Evolutionary conservation across 2,329 filamentous ascomycete species (phyloP).

Genomic region (Fusarium armeniacum): DNA sequence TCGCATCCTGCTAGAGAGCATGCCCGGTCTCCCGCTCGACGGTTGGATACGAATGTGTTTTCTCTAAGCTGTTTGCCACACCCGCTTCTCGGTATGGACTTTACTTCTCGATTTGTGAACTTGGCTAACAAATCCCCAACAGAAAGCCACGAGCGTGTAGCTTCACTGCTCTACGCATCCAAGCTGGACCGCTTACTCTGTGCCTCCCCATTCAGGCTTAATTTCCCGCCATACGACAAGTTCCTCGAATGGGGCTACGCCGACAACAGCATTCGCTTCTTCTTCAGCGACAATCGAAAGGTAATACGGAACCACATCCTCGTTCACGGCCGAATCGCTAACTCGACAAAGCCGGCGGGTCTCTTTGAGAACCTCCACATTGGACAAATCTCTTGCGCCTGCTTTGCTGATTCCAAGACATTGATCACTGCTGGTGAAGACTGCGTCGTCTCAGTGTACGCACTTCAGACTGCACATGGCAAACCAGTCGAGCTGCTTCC

Average conservation of each 20-base stretch:
- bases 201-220: constrained; percentile 85
- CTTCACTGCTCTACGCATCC: constrained; percentile 81
- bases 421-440: constrained; percentile 93
- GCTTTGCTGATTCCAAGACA: constrained; percentile 90
- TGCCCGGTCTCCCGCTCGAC: constrained; percentile 71
- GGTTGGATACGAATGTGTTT: constrained; percentile 83
- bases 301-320: constrained; percentile 53
- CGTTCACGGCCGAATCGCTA: constrained; percentile 43
- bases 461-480: constrained; percentile 71
- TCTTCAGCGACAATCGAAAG: constrained; percentile 84
- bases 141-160: constrained; percentile 82
- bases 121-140: constrained; percentile 1
- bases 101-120: too few species aligned
- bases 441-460: constrained; percentile 90
- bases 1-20: constrained; percentile 84
- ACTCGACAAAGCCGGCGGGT: constrained; percentile 71
- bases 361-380: constrained; percentile 95
- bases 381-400: constrained; percentile 85
- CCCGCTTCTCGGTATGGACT: constrained; percentile 74
- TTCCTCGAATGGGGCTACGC: constrained; percentile 97
- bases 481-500: constrained; percentile 85
- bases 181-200: constrained; percentile 88
- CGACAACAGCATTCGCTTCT: constrained; percentile 93
- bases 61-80: constrained; percentile 83
- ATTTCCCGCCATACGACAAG: constrained; percentile 92